Conservation (phyloP, 163 green algal species). For the Chlorella variabilis region DNA sequence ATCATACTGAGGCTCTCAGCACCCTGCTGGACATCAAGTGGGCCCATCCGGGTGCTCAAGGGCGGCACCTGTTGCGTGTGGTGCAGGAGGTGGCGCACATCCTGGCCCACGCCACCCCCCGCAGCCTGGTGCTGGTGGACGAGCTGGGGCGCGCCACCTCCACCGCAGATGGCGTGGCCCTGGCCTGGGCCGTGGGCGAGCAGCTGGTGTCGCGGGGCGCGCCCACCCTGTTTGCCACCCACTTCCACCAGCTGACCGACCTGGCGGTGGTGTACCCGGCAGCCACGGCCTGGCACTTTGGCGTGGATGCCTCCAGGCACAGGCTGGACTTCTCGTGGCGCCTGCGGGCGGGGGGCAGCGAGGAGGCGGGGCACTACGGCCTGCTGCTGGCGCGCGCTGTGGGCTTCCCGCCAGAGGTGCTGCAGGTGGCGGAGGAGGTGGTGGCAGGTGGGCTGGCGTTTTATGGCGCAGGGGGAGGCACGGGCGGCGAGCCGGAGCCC, state of each 20-base stretch:
- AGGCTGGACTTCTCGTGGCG: slow-evolving; percentile 60
- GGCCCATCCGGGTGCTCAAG: too few relatives aligned
- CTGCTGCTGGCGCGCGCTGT: slow-evolving; percentile 64
- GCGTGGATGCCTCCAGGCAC: slow-evolving; percentile 53
- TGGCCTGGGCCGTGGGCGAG: slow-evolving; percentile 74
- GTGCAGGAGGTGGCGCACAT: slow-evolving; percentile 37
- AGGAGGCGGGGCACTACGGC: slow-evolving; percentile 66
- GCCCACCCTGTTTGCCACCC: slow-evolving; percentile 81
- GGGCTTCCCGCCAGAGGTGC: slow-evolving; percentile 52
- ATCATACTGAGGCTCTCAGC: too few relatives aligned
- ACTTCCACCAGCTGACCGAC: slow-evolving; percentile 72
- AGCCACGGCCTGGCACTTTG: slow-evolving; percentile 69
- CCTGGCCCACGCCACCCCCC: slow-evolving; percentile 28
- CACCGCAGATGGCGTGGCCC: slow-evolving; percentile 73
- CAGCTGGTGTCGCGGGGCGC: slow-evolving; percentile 47
- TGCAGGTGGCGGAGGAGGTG: slow-evolving; percentile 13
- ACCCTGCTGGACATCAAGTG: too few relatives aligned
- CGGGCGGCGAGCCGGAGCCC: too few relatives aligned
- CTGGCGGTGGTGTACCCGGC: slow-evolving; percentile 76
- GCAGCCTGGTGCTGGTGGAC: slow-evolving; percentile 90
- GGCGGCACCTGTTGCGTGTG: not conserved
- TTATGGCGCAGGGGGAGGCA: too few relatives aligned
- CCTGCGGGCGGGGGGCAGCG: slow-evolving; percentile 47
- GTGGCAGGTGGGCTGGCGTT: slow-evolving; percentile 11
- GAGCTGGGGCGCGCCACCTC: slow-evolving; percentile 86